Percentiles rank a stretch among this genome's conserved stretches.
Evolutionary conservation across 1,284 basidiomycete species (phyloP).

Genomic region (Pisolithus thermaeus): DNA sequence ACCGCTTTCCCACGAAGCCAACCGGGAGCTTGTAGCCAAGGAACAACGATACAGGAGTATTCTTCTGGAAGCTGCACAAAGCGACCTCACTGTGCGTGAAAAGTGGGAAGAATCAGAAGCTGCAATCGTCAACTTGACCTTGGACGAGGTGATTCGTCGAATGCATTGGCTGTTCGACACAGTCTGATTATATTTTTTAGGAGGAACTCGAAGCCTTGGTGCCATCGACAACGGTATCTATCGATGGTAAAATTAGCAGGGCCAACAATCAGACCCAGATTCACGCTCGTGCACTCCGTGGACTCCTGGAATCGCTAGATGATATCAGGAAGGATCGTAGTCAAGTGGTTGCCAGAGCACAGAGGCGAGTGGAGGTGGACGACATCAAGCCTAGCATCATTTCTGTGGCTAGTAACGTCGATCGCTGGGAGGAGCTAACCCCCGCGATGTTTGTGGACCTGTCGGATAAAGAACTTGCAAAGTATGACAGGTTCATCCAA

Average conservation of each 20-base stretch:
- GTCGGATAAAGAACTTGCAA: conserved; percentile 72
- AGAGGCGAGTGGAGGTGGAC: conserved; percentile 61
- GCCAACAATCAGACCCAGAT: conserved; percentile 44
- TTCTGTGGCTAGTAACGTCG: conserved; percentile 57
- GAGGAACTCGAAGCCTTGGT: conserved; percentile 61
- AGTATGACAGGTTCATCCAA: conserved; percentile 72
- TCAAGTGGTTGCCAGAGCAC: conserved; percentile 63
- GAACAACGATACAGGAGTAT: conserved; percentile 67
- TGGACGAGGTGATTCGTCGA: conserved; percentile 54
- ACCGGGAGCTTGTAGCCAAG: conserved; percentile 67
- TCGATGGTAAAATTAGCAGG: conserved; percentile 28
- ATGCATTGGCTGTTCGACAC: neutral
- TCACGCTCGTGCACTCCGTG: conserved; percentile 71
- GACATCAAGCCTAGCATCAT: conserved; percentile 73
- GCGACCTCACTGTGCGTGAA: conserved; percentile 68
- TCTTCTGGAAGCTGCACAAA: conserved; percentile 67
- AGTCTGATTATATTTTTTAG: conserved; percentile 35
- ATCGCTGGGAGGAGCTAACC: conserved; percentile 66
- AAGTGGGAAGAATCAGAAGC: conserved; percentile 88
- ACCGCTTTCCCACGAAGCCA: conserved; percentile 73
- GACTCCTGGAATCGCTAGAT: conserved; percentile 77
- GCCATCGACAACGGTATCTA: conserved; percentile 54
- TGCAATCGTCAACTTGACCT: conserved; percentile 63
- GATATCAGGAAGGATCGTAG: conserved; percentile 59
- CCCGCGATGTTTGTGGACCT: conserved; percentile 84